Evolutionary conservation across 2,329 filamentous ascomycete species (phyloP).

Genomic region (Beauveria sp.): DNA sequence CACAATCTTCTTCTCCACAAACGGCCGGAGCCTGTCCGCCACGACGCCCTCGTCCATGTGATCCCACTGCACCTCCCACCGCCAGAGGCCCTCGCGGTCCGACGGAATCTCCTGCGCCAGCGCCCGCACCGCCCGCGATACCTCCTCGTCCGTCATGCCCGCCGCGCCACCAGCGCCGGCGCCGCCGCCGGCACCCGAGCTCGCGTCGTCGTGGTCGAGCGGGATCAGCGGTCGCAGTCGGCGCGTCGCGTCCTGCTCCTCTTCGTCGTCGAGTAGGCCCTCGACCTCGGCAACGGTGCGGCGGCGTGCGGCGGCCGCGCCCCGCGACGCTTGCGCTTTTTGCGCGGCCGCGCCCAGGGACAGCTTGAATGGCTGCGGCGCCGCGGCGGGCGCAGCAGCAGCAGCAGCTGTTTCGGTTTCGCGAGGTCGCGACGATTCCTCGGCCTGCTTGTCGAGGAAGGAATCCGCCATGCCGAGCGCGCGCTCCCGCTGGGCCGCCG

Average conservation of each 20-base stretch:
- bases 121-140: conserved; percentile 70
- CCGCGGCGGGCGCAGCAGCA: conserved; percentile 31
- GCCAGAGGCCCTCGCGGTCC: conserved; percentile 79
- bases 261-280: conserved; percentile 89
- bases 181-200: conserved; percentile 22
- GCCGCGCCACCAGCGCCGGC: background rate
- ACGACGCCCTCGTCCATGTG: conserved; percentile 76
- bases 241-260: conserved; percentile 64
- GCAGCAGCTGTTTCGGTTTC: conserved; percentile 27
- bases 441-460: conserved; percentile 78
- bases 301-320: conserved; percentile 47
- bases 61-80: conserved; percentile 90
- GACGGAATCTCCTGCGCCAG: conserved; percentile 86
- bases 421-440: conserved; percentile 54
- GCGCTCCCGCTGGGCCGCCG: conserved; percentile 65
- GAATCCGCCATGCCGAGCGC: conserved; percentile 81
- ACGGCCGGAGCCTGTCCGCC: conserved; percentile 79
- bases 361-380: conserved; percentile 80
- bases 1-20: conserved; percentile 96
- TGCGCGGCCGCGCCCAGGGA: conserved; percentile 85
- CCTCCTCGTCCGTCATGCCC: conserved; percentile 76
- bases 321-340: conserved; percentile 51
- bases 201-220: conserved; percentile 63
- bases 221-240: conserved; percentile 66
- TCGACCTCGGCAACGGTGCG: conserved; percentile 91